Evolutionary conservation across 1,284 basidiomycete species (phyloP).

Genomic region (Ustilago nuda): DNA sequence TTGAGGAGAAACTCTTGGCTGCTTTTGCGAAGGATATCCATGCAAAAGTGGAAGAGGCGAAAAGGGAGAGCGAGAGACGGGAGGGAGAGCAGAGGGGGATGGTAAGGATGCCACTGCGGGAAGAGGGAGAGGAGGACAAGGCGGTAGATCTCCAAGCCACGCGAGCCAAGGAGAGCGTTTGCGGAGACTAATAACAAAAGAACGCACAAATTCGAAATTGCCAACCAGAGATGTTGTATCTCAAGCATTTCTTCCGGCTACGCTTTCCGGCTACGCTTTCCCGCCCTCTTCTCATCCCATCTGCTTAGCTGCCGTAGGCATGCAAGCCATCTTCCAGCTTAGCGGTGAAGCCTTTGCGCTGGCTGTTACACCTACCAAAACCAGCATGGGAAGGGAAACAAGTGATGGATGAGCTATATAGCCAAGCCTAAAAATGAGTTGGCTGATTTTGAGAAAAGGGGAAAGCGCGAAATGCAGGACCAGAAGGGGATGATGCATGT

Average conservation of each 20-base stretch:
- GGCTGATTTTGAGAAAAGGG: too few species aligned
- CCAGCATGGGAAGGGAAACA: neutral
- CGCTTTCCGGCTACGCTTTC: neutral
- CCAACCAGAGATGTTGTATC: neutral
- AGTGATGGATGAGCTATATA: conserved; percentile 1
- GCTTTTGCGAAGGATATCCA: conserved; percentile 47
- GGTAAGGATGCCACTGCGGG: neutral
- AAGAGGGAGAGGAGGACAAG: neutral
- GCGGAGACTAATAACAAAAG: conserved; percentile 1
- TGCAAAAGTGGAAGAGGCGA: conserved; percentile 23
- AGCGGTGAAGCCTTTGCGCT: neutral
- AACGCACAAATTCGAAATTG: neutral
- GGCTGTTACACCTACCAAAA: neutral
- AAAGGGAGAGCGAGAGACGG: conserved; percentile 3
- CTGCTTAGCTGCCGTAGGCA: neutral
- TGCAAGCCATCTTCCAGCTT: neutral
- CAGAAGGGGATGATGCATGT: neutral
- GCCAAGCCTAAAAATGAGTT: neutral
- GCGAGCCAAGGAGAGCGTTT: neutral
- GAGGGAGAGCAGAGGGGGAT: neutral
- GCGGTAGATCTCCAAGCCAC: conserved; percentile 1
- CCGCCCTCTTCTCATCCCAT: neutral
- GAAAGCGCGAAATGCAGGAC: neutral
- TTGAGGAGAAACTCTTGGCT: conserved; percentile 76
- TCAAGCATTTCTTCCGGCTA: neutral